Evolutionary conservation across 257 asterid genomes (phyloP).

Genomic region (Gentiana macrophylla): DNA sequence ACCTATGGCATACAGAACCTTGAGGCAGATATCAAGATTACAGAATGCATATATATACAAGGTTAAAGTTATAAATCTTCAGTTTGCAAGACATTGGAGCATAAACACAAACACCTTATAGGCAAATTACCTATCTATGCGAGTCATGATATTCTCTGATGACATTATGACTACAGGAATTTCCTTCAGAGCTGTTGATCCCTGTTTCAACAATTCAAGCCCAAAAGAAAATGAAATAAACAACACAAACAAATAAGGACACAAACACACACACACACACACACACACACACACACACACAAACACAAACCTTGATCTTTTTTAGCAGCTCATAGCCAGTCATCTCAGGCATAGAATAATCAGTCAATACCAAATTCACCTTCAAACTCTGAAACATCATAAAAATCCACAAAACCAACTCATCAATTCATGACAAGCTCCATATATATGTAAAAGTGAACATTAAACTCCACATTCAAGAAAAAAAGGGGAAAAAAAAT

Average conservation of each 20-base stretch:
- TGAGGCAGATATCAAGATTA: no score
- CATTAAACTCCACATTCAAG: neutral
- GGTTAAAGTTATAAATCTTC: neutral
- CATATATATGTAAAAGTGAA: neutral
- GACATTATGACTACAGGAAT: slow-evolving; percentile 93
- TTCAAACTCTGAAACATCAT: slow-evolving; percentile 45
- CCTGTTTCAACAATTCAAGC: slow-evolving; percentile 27
- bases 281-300: neutral
- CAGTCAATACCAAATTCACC: slow-evolving; percentile 77
- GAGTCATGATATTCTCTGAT: slow-evolving; percentile 62
- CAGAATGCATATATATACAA: neutral
- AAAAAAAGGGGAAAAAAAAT: neutral
- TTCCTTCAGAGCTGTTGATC: slow-evolving; percentile 47
- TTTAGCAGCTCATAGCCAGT: slow-evolving; percentile 91
- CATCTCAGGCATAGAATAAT: slow-evolving; percentile 99
- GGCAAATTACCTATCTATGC: slow-evolving; percentile 58
- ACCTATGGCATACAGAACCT: no score
- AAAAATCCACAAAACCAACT: neutral
- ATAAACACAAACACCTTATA: neutral
- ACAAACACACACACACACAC: neutral
- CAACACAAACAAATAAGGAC: neutral
- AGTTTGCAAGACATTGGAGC: neutral
- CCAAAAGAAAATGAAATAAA: neutral
- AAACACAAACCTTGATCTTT: slow-evolving; percentile 59
- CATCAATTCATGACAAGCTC: neutral